These are phyloP conservation scores for Taphrina wiesneri DNA, from an alignment of 1,139 yeast species.

Conservation along the genomic window DNA sequence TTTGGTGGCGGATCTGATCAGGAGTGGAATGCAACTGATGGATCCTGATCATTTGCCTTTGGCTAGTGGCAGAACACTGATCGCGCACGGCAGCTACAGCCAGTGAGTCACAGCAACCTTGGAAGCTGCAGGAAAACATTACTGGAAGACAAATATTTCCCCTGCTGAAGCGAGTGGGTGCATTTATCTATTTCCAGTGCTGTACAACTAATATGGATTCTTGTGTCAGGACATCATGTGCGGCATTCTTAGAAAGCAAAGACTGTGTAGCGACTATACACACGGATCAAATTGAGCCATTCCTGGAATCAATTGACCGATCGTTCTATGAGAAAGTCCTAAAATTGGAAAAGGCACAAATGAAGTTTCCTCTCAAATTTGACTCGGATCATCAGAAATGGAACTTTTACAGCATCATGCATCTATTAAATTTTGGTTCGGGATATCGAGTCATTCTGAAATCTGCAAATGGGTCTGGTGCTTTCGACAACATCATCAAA, in stretches of 20 bases:
- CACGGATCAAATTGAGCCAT: slow-evolving; percentile 1
- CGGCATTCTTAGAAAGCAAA: not conserved
- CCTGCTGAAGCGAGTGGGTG: too few species aligned
- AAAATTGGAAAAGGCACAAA: slow-evolving; percentile 11
- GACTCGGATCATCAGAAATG: not conserved
- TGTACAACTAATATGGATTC: slow-evolving; percentile 5
- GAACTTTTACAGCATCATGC: slow-evolving; percentile 24
- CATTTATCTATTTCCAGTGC: too few species aligned
- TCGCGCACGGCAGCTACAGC: too few species aligned
- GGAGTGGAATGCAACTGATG: not conserved
- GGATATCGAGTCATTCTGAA: slow-evolving; percentile 29
- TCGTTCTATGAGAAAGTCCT: slow-evolving; percentile 8
- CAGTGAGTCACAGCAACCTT: too few species aligned
- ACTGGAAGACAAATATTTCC: too few species aligned
- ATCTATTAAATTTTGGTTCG: slow-evolving; percentile 25
- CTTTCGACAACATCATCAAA: slow-evolving; percentile 23
- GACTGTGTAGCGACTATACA: slow-evolving; percentile 4
- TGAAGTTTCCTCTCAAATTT: slow-evolving; percentile 18
- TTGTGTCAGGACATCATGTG: slow-evolving; percentile 13
- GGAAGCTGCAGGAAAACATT: too few species aligned
- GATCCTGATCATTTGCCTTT: not conserved
- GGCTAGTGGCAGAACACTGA: too few species aligned
- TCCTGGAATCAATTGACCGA: slow-evolving; percentile 3
- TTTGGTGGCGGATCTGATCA: not conserved
- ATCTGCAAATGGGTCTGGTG: slow-evolving; percentile 26